These are phyloP conservation scores for Penicillium corylophilum DNA, from an alignment of 2,329 filamentous ascomycete genomes.

Conservation along the genomic window DNA sequence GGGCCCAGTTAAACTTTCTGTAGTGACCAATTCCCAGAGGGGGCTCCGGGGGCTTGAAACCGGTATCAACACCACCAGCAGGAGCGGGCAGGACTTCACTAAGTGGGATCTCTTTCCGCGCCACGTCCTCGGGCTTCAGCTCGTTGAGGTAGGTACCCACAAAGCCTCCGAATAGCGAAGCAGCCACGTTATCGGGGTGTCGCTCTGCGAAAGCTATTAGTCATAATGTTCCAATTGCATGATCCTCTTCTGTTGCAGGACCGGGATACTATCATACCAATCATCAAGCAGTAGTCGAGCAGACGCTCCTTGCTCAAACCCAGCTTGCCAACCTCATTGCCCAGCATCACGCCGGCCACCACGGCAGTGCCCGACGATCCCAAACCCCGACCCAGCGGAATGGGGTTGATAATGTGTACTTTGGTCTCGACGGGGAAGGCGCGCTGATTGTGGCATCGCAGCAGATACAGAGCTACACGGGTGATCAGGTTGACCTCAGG, in stretches of 20 bases:
- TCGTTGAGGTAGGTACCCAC: slow-evolving; percentile 96
- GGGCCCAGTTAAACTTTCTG: slow-evolving; percentile 91
- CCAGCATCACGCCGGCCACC: slow-evolving; percentile 90
- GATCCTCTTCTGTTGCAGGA: neutral
- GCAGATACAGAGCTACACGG: slow-evolving; percentile 87
- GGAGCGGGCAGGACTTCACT: slow-evolving; percentile 89
- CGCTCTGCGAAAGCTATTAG: slow-evolving; percentile 51
- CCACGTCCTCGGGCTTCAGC: slow-evolving; percentile 81
- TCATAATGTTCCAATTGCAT: slow-evolving; percentile 14
- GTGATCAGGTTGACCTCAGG: slow-evolving; percentile 91
- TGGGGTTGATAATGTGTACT: slow-evolving; percentile 93
- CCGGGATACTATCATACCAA: slow-evolving; percentile 56
- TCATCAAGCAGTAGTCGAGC: slow-evolving; percentile 97
- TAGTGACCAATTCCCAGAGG: slow-evolving; percentile 91
- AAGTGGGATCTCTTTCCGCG: slow-evolving; percentile 87
- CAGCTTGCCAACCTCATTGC: slow-evolving; percentile 81
- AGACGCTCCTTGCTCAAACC: slow-evolving; percentile 75
- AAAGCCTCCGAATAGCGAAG: slow-evolving; percentile 92
- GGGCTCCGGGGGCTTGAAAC: slow-evolving; percentile 80
- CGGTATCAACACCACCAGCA: slow-evolving; percentile 87
- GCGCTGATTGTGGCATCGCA: slow-evolving; percentile 85
- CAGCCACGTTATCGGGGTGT: slow-evolving; percentile 92
- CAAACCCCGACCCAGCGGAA: slow-evolving; percentile 85
- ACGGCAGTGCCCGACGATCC: slow-evolving; percentile 96
- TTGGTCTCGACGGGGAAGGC: slow-evolving; percentile 82